These are phyloP conservation scores for Monosporozyma aerobia DNA, from an alignment of 805 yeast species.

Conservation along the genomic window DNA sequence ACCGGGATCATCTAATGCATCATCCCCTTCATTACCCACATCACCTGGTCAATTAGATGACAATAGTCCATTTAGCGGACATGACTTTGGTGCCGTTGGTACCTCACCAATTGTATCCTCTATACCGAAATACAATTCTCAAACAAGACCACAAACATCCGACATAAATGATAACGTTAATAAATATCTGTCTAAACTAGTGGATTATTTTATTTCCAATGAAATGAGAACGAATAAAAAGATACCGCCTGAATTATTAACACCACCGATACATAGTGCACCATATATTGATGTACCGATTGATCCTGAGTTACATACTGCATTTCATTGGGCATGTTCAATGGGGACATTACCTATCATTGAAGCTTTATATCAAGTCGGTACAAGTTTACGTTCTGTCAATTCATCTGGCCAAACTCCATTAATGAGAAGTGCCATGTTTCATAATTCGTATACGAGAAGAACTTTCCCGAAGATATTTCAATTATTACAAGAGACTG, in stretches of 20 bases:
- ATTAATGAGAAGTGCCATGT: constrained; percentile 70
- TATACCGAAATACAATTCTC: constrained; percentile 21
- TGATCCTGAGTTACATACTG: constrained; percentile 90
- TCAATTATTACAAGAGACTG: constrained; percentile 64
- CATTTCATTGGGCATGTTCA: constrained; percentile 96
- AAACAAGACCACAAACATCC: constrained; percentile 19
- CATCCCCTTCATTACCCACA: constrained; percentile 28
- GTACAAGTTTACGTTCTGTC: constrained; percentile 50
- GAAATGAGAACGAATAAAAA: constrained; percentile 21
- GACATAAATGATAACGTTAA: constrained; percentile 28
- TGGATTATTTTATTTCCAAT: constrained; percentile 28
- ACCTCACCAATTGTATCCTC: constrained; percentile 27
- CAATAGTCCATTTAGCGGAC: constrained; percentile 25
- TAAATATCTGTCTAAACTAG: constrained; percentile 25
- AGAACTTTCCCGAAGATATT: constrained; percentile 72
- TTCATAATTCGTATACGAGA: constrained; percentile 78
- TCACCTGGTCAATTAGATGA: constrained; percentile 28
- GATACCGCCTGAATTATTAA: constrained; percentile 21
- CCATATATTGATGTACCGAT: constrained; percentile 58
- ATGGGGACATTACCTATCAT: constrained; percentile 79
- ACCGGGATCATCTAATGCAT: constrained; percentile 4
- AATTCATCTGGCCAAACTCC: constrained; percentile 81
- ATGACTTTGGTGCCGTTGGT: constrained; percentile 21
- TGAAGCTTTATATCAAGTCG: constrained; percentile 63
- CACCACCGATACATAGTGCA: constrained; percentile 27